Evolutionary conservation across 305 asterid species (phyloP).

Genomic region (Fraxinus greggii): DNA sequence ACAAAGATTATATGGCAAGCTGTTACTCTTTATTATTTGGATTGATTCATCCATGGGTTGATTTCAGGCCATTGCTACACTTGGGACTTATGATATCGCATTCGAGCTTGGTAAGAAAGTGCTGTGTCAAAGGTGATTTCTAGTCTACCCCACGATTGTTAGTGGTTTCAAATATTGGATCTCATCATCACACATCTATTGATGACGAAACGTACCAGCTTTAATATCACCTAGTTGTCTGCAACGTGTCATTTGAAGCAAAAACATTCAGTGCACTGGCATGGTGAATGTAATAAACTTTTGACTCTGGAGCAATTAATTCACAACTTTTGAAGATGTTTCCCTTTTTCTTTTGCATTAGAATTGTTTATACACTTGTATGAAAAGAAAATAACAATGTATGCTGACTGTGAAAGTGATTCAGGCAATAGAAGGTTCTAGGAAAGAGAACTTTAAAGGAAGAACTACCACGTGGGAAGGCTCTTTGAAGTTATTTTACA

Average conservation of each 20-base stretch:
- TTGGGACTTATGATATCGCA: slow-evolving; percentile 88
- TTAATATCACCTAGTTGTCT: slow-evolving; percentile 2
- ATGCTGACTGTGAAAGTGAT: neutral
- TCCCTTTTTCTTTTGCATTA: neutral
- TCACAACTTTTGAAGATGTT: neutral
- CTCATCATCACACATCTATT: neutral
- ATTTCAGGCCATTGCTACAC: slow-evolving; percentile 75
- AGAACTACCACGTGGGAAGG: neutral
- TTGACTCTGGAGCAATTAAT: neutral
- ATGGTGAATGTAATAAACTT: neutral
- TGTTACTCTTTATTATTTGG: slow-evolving; percentile 9
- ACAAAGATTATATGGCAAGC: neutral
- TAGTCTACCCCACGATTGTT: slow-evolving; percentile 6
- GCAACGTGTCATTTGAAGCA: neutral
- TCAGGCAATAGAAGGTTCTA: neutral
- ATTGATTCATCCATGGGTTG: slow-evolving; percentile 27
- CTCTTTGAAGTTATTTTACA: neutral
- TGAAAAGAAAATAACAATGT: neutral
- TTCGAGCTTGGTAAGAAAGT: slow-evolving; percentile 89
- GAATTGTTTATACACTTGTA: neutral
- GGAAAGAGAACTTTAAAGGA: neutral
- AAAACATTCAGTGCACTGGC: neutral
- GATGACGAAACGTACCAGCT: neutral
- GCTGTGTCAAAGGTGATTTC: slow-evolving; percentile 70
- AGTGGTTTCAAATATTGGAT: slow-evolving; percentile 12